Percentiles rank a stretch among this genome's conserved stretches.
Evolutionary conservation across 306 rosid genomes (phyloP).

Genomic region (Senna tora): DNA sequence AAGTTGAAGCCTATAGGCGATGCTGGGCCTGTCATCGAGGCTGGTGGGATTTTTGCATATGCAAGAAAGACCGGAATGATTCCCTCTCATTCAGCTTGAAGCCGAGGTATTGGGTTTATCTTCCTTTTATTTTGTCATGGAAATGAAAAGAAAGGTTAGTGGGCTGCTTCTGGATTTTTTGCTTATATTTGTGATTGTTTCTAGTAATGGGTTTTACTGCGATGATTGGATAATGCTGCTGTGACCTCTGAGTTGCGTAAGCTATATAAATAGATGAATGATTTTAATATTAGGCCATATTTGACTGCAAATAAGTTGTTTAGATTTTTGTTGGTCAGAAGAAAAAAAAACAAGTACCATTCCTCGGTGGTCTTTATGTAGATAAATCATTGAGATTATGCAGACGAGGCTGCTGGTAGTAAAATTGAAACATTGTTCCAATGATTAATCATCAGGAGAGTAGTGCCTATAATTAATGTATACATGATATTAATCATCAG

Average conservation of each 20-base stretch:
- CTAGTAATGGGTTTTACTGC: not conserved
- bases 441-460: too few species aligned
- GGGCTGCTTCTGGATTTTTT: slow-evolving; percentile 20
- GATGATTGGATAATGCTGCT: not conserved
- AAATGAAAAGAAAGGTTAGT: not conserved
- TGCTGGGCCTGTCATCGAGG: slow-evolving; percentile 89
- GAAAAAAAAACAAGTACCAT: not conserved
- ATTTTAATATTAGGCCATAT: not conserved
- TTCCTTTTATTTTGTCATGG: not conserved
- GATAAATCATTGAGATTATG: slow-evolving; percentile 9
- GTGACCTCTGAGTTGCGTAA: not conserved
- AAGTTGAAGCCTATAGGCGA: slow-evolving; percentile 87
- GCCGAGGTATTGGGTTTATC: slow-evolving; percentile 19
- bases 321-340: not conserved
- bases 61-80: slow-evolving; percentile 96
- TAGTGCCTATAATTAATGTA: too few species aligned
- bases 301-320: slow-evolving; percentile 1
- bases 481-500: too few species aligned
- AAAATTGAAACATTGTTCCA: not conserved
- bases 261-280: not conserved
- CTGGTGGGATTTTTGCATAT: slow-evolving; percentile 91
- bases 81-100: slow-evolving; percentile 50
- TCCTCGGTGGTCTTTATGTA: not conserved
- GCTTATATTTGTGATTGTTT: not conserved
- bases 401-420: not conserved